Conservation (phyloP, 75 land plant species). For the Larix kaempferi region DNA sequence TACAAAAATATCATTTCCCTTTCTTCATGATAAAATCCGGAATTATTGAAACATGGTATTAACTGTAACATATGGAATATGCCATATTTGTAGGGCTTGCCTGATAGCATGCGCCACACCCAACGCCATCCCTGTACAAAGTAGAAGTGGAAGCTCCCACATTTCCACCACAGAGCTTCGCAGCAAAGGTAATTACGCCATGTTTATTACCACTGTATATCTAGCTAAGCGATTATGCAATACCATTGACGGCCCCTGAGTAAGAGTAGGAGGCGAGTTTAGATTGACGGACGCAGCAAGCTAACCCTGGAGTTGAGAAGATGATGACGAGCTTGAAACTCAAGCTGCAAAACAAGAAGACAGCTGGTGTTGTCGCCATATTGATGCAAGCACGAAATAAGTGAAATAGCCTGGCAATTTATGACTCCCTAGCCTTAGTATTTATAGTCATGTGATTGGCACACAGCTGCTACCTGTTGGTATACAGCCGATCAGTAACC, state of each 20-base stretch:
- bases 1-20: too few species aligned
- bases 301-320: background rate
- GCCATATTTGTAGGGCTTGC: background rate
- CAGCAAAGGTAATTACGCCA: background rate
- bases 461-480: too few species aligned
- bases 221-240: background rate
- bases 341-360: too few species aligned
- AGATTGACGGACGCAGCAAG: background rate
- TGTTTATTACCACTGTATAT: background rate
- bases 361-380: too few species aligned
- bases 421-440: too few species aligned
- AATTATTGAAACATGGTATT: too few species aligned
- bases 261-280: background rate
- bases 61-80: background rate
- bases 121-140: conserved; percentile 43
- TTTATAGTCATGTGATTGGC: too few species aligned
- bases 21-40: too few species aligned
- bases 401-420: too few species aligned
- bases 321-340: background rate
- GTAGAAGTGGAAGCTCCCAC: conserved; percentile 41
- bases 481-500: too few species aligned
- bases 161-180: conserved; percentile 27
- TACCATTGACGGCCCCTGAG: background rate
- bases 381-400: too few species aligned
- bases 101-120: conserved; percentile 68